Evolutionary conservation across 768 basidiomycete genomes (phyloP).

Genomic region (Gyrodon lividus): DNA sequence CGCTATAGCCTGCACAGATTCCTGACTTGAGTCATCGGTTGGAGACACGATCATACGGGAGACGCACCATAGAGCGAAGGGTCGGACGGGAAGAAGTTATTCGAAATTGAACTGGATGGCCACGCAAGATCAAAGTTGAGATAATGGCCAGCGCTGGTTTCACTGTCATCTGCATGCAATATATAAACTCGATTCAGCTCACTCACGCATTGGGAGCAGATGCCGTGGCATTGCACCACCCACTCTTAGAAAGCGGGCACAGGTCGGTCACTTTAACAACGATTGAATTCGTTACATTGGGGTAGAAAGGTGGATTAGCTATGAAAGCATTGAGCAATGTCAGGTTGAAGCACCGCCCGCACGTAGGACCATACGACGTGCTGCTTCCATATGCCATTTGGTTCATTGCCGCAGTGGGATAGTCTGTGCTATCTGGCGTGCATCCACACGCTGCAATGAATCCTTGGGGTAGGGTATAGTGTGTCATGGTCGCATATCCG

Average conservation of each 20-base stretch:
- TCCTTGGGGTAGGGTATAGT: slow-evolving; percentile 52
- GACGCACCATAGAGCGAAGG: slow-evolving; percentile 57
- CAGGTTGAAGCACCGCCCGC: slow-evolving; percentile 78
- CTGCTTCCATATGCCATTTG: slow-evolving; percentile 81
- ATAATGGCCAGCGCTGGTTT: slow-evolving; percentile 57
- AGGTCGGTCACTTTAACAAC: slow-evolving; percentile 80
- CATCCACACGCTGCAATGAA: slow-evolving; percentile 76
- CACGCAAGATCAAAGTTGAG: slow-evolving; percentile 84
- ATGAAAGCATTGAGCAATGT: slow-evolving; percentile 69
- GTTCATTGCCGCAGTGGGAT: slow-evolving; percentile 77
- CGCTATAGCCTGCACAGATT: slow-evolving; percentile 36
- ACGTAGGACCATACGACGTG: slow-evolving; percentile 67
- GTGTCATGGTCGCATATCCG: slow-evolving; percentile 77
- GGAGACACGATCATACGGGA: background rate
- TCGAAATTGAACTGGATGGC: slow-evolving; percentile 68
- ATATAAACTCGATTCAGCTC: background rate
- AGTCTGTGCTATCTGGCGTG: slow-evolving; percentile 57
- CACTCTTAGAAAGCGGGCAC: slow-evolving; percentile 60
- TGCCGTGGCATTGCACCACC: slow-evolving; percentile 72
- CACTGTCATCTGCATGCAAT: background rate
- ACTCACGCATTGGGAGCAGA: slow-evolving; percentile 63
- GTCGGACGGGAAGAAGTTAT: slow-evolving; percentile 75
- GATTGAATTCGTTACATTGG: slow-evolving; percentile 55
- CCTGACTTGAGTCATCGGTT: slow-evolving; percentile 33
- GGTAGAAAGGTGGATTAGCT: slow-evolving; percentile 68